Percentiles rank a stretch among this genome's conserved stretches.
phyloP scores from a whole-genome alignment of 106 monocot species.

The Dioscorea alata region DNA sequence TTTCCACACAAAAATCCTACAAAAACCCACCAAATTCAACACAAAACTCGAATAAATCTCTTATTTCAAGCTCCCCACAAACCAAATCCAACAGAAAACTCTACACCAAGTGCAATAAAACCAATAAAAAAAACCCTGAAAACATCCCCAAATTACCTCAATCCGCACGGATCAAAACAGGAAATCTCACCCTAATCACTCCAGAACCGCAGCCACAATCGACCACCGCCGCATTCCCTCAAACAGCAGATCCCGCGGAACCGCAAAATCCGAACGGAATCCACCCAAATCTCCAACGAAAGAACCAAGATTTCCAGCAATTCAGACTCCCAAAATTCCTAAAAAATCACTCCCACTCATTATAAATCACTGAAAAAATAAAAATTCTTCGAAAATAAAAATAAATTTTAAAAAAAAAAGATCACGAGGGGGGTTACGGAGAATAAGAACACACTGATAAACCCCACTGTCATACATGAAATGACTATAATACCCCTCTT shows the following conservation, averaged over 20 bases:
- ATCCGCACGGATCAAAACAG: background rate
- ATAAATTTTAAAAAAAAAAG: background rate
- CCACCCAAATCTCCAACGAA: background rate
- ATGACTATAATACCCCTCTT: background rate
- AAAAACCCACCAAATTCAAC: background rate
- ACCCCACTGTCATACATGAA: constrained; percentile 8
- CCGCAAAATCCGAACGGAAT: background rate
- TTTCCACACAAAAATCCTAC: background rate
- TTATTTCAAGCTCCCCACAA: background rate
- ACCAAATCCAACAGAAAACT: background rate
- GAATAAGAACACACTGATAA: constrained; percentile 14
- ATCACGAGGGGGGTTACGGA: constrained; percentile 1
- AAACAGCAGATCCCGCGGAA: background rate
- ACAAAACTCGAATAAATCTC: background rate
- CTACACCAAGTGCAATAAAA: background rate
- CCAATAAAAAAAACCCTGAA: background rate
- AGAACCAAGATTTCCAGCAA: no score
- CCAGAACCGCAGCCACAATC: background rate
- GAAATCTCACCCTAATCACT: background rate
- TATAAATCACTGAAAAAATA: background rate
- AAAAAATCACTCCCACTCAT: background rate
- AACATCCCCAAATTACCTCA: background rate
- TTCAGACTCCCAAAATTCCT: background rate
- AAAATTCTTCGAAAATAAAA: background rate
- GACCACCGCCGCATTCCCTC: background rate